Percentiles rank a stretch among this genome's conserved stretches.
Conservation (phyloP, 257 asterid species). For the Ilex aquifolium region DNA sequence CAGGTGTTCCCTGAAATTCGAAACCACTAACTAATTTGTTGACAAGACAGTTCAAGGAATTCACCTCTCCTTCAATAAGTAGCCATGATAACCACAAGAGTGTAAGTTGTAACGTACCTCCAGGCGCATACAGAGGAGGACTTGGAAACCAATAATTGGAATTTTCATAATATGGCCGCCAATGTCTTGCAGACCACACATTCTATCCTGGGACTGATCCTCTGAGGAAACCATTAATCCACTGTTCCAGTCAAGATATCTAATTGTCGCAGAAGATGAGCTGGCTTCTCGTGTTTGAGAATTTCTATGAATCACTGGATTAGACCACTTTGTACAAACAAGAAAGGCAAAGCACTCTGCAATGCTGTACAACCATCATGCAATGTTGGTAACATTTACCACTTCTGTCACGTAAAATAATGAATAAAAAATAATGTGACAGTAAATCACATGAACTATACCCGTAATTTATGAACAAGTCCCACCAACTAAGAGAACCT, state of each 20-base stretch:
- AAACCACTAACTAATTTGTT: conserved; percentile 20
- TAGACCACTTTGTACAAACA: conserved; percentile 98
- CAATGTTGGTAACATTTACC: conserved; percentile 16
- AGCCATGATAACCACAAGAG: conserved; percentile 8
- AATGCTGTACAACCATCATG: conserved; percentile 42
- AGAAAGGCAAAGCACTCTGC: conserved; percentile 99
- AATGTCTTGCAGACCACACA: conserved; percentile 77
- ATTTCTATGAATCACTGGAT: conserved; percentile 81
- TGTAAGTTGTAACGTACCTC: conserved; percentile 53
- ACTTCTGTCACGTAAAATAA: conserved; percentile 20
- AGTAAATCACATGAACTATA: conserved; percentile 16
- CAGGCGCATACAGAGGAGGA: conserved; percentile 91
- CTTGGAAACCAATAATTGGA: conserved; percentile 74
- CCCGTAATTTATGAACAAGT: conserved; percentile 92
- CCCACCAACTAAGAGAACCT: conserved; percentile 98
- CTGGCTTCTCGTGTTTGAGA: conserved; percentile 55
- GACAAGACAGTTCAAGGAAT: conserved; percentile 9
- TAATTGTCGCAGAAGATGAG: conserved; percentile 61
- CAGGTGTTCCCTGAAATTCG: conserved; percentile 77
- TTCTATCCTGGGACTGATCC: conserved; percentile 50
- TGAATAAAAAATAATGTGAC: conserved; percentile 9
- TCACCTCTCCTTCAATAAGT: conserved; percentile 3
- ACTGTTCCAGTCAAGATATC: conserved; percentile 80
- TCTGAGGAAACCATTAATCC: conserved; percentile 67
- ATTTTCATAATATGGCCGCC: conserved; percentile 97